A percentile compares a stretch with the other conserved stretches of the same genome.
These are phyloP conservation scores for Penicillium nordicum DNA, from an alignment of 2,329 filamentous ascomycete species.

Conservation along the genomic window DNA sequence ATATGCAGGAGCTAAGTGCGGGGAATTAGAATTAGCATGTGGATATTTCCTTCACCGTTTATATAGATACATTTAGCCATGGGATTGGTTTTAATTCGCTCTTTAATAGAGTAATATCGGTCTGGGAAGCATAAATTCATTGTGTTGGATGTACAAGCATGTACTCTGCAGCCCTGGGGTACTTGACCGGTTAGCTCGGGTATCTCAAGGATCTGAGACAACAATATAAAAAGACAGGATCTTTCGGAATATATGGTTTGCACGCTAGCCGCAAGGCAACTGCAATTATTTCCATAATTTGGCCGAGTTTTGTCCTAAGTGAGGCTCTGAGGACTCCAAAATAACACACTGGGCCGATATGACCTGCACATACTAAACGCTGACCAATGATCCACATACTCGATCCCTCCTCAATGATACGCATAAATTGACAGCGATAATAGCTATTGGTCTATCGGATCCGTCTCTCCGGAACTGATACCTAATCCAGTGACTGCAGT, in stretches of 20 bases:
- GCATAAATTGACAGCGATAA: background rate
- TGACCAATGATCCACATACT: background rate
- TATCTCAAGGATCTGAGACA: background rate
- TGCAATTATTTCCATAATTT: background rate
- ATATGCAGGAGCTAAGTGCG: background rate
- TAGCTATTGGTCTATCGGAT: background rate
- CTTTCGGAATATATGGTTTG: background rate
- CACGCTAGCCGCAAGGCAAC: slow-evolving; percentile 4
- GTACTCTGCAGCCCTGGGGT: background rate
- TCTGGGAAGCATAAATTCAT: background rate
- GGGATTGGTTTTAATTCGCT: background rate
- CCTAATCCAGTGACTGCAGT: background rate
- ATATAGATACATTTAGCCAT: background rate
- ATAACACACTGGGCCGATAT: background rate
- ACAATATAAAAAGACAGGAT: background rate
- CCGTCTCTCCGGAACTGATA: background rate
- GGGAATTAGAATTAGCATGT: background rate
- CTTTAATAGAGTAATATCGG: background rate
- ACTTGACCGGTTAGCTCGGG: background rate
- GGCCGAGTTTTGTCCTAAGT: background rate
- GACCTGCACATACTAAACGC: background rate
- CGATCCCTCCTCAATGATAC: background rate
- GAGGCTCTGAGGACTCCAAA: background rate
- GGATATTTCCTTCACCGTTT: background rate
- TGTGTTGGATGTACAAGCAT: background rate